These are phyloP conservation scores for Penicillium sp. DNA, from an alignment of 2,329 filamentous ascomycete genomes.

Conservation along the genomic window DNA sequence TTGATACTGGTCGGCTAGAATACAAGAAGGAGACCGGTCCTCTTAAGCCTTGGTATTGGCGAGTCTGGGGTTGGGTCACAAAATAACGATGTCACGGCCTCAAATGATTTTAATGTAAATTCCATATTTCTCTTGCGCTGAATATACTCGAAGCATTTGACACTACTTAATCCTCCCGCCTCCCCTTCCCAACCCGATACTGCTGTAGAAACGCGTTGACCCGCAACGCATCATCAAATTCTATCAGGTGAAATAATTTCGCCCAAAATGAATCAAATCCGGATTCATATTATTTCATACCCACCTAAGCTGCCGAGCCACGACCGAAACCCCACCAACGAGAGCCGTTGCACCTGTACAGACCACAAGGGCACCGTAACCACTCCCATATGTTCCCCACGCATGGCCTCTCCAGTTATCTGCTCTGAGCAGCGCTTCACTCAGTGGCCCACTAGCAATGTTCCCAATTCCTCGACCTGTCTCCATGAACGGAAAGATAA, in stretches of 20 bases:
- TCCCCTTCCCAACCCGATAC: too few relatives aligned
- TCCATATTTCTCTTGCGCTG: background rate
- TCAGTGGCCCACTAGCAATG: slow-evolving; percentile 26
- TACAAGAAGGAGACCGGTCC: slow-evolving; percentile 38
- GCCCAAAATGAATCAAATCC: too few relatives aligned
- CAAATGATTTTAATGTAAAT: background rate
- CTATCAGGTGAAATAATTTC: background rate
- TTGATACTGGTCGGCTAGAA: slow-evolving; percentile 46
- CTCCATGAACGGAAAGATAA: slow-evolving; percentile 32
- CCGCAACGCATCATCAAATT: background rate
- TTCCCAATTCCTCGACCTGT: slow-evolving; percentile 28
- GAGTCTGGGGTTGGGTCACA: slow-evolving; percentile 31
- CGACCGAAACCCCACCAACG: slow-evolving; percentile 23
- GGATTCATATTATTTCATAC: background rate
- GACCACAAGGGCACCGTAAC: slow-evolving; percentile 25
- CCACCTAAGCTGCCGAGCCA: slow-evolving; percentile 22
- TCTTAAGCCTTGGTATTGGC: slow-evolving; percentile 33
- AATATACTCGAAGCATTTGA: background rate
- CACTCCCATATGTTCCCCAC: slow-evolving; percentile 25
- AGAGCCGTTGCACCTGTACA: slow-evolving; percentile 27
- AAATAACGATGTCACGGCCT: slow-evolving; percentile 12
- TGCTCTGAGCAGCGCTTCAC: slow-evolving; percentile 25
- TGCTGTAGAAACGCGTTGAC: background rate
- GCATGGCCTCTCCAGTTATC: slow-evolving; percentile 19
- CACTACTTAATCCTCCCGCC: too few relatives aligned